Conservation (phyloP, 495 filamentous ascomycete genomes). For the Penicillium mononematosum region DNA sequence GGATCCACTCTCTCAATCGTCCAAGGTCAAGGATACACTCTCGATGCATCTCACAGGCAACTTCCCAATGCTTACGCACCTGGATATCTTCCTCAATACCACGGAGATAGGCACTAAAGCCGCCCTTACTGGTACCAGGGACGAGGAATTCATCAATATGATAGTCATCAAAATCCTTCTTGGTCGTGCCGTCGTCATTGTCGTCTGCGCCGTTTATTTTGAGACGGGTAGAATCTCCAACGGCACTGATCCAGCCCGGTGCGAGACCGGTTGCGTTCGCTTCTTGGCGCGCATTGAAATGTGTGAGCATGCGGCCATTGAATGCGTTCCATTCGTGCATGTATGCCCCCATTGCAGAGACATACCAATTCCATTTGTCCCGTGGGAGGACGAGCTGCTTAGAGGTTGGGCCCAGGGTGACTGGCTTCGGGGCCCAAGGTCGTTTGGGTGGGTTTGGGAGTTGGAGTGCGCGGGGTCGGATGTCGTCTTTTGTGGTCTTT, state of each 20-base stretch:
- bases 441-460: constrained; percentile 64
- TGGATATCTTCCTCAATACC: constrained; percentile 62
- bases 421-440: constrained; percentile 38
- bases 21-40: constrained; percentile 59
- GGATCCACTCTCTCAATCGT: constrained; percentile 52
- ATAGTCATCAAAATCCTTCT: constrained; percentile 15
- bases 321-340: constrained; percentile 67
- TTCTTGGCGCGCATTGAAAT: constrained; percentile 64
- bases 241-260: constrained; percentile 55
- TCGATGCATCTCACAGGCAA: constrained; percentile 62
- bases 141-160: constrained; percentile 31
- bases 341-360: constrained; percentile 62
- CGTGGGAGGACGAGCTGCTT: constrained; percentile 34
- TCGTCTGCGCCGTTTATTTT: constrained; percentile 25
- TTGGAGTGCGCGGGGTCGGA: constrained; percentile 41
- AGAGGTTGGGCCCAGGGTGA: constrained; percentile 23
- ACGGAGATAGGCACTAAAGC: constrained; percentile 57
- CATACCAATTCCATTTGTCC: constrained; percentile 58
- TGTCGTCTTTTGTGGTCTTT: constrained; percentile 27
- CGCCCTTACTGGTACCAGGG: constrained; percentile 36
- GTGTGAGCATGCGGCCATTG: constrained; percentile 60
- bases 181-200: constrained; percentile 20
- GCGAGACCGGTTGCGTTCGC: constrained; percentile 50
- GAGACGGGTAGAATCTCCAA: constrained; percentile 48
- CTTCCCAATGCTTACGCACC: constrained; percentile 63